Evolutionary conservation across 352 stramenopile species (phyloP).

Genomic region (Albugo candida): DNA sequence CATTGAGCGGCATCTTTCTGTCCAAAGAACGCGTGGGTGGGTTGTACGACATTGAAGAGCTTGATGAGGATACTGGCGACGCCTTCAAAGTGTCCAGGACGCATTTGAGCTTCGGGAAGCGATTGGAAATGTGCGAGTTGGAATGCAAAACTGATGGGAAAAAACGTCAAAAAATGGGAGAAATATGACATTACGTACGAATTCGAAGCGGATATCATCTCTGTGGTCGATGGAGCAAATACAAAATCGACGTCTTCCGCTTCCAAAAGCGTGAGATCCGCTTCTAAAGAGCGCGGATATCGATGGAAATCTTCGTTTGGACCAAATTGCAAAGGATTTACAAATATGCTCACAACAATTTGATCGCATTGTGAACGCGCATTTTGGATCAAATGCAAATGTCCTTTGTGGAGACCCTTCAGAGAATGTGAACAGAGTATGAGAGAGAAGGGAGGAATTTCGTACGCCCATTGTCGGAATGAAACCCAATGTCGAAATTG

Average conservation of each 20-base stretch:
- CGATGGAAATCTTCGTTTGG: constrained; percentile 95
- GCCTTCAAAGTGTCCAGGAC: constrained; percentile 94
- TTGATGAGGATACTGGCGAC: constrained; percentile 99
- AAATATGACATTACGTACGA: not conserved
- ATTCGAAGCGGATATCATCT: constrained; percentile 79
- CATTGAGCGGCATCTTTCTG: constrained; percentile 98
- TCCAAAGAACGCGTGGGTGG: constrained; percentile 95
- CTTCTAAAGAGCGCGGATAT: constrained; percentile 93
- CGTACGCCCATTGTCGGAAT: constrained; percentile 97
- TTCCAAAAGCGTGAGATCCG: constrained; percentile 76
- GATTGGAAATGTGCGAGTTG: constrained; percentile 88
- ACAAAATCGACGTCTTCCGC: constrained; percentile 81
- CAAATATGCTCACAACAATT: constrained; percentile 93
- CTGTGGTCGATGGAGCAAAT: constrained; percentile 48
- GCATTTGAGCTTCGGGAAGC: constrained; percentile 79
- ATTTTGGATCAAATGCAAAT: constrained; percentile 79
- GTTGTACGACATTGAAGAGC: constrained; percentile 97
- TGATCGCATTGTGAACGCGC: constrained; percentile 85
- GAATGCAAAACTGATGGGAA: constrained; percentile 70
- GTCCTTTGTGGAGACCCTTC: constrained; percentile 93
- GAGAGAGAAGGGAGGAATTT: not conserved
- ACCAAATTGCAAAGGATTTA: constrained; percentile 98
- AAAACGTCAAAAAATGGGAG: not conserved
- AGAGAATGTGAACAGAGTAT: not conserved
- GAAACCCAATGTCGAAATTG: constrained; percentile 78